Evolutionary conservation across 2,329 filamentous ascomycete genomes (phyloP), one percentile per base, ranked within the genome.

Genomic region (Diplocarpon mali): DNA sequence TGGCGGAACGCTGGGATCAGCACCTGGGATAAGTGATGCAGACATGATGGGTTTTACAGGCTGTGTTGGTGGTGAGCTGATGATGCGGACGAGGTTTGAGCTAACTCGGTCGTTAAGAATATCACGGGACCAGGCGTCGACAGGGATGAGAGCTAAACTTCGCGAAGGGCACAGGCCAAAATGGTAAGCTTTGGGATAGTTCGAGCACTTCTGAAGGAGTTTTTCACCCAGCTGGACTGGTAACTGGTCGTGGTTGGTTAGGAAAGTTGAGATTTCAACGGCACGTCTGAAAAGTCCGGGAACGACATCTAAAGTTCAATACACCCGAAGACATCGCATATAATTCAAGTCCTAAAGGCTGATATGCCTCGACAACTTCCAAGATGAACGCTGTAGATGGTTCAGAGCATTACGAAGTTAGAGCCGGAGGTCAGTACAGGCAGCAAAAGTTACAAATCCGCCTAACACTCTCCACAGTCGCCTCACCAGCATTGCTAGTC

Each of bases 401-500:
- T 38, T 71, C 71, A 49, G 69, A 73, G 59, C 72, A 73, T 57
- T 73, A 72, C 58, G 68, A 70, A 49, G 63, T 63, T 35, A 63
- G 63, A 48, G 61, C 65, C 31, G 64, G 67, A 53, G 69, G 71
- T 71, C 51, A 51, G 65, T 65, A 46, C 50, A 24, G 15, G 12
- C 1, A 43, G 15, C 17, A 14, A 35, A 14, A 32, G 12, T 2
- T 38, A 15, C 2, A 45, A 51, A 28, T 14, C 36, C 14, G 37
- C 36, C 49, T 53, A 46, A 56, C 44, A 42, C 20, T 14, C 14
- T 41, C 8, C 35, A 27, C 35, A 63, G 73, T 71, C 44, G 74
- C 77, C 51, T 68, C 74, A 5, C 86, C 92, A 0, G 94, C 90
- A 12, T 80, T 98, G 30, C 78, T 95, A 42, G 83, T 87, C 55